Base-by-base conservation (phyloP, 306 rosid genomes). In the Vachellia pachyceras region DNA sequence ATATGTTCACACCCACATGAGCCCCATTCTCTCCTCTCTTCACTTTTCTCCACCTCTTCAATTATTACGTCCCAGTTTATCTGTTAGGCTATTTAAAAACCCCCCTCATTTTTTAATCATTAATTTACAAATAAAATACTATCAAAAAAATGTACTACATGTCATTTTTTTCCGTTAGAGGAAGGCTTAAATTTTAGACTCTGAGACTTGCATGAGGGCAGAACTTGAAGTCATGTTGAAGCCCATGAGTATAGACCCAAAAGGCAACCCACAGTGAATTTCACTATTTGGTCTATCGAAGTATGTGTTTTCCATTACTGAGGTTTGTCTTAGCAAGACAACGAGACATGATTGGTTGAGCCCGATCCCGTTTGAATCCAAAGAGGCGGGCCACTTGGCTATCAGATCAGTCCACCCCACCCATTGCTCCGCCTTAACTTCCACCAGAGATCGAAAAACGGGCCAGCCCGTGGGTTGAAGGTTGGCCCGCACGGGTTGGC, bases 1-100 rank as follows among this genome's bases (percentile, higher is more conserved):
- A 14, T 58, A 2, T 3, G 68, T 66, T 44, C 77, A 23, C 17
- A 49, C 49, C 76, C 74, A 47, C 49, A 29, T 82, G 82, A 52
- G 15, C 70, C 7, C 42, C 11, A 36, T 64, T 3, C 70, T 35
- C 2, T 36, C 6, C 6, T 23, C 36, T 22, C 14, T 57, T 2
- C 0, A 57, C 65, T 20, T 22, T 22, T 23, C 36, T 8, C 14
- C 20, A 10, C 20, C 7, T 45, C 11, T 45, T 45, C 14, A 45
- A 45, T 45, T 55, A 55, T 22, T 20, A 20, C 33, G 7, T 55
- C 20, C 7, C 33, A 20, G 23, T 6, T 29, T 29, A 29, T 29
- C 2, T 29, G 6, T 52, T 18, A 18, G 23, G 23, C 58, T 52
- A 52, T 17, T 52, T 29, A 29, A 5, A 52, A 52, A 18, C 5